A percentile compares a stretch with the other conserved stretches of the same genome.
phyloP scores from a whole-genome alignment of 768 basidiomycete genomes.

The Vararia minispora region DNA sequence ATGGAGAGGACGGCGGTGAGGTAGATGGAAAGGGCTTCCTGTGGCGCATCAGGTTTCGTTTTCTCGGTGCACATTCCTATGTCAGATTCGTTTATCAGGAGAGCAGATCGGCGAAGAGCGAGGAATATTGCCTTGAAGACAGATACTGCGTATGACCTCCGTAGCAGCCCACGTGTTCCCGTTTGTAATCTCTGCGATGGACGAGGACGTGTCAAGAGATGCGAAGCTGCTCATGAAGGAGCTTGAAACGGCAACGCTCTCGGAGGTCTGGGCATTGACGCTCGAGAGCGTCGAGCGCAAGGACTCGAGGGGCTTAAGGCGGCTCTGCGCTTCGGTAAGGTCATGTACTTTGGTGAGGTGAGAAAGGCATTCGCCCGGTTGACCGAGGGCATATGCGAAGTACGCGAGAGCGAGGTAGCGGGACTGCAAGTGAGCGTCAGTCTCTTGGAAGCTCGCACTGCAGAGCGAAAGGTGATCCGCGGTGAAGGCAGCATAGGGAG shows the following conservation, averaged over 20 bases:
- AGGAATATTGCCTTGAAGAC: slow-evolving; percentile 56
- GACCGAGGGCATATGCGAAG: slow-evolving; percentile 67
- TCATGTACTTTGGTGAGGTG: slow-evolving; percentile 46
- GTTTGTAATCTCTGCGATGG: slow-evolving; percentile 47
- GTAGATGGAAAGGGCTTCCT: slow-evolving; percentile 48
- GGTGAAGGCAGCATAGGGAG: no score
- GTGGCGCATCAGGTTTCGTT: slow-evolving; percentile 35
- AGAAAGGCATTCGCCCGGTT: slow-evolving; percentile 49
- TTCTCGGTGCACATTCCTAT: slow-evolving; percentile 72
- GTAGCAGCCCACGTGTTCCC: slow-evolving; percentile 63
- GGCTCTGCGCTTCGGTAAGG: slow-evolving; percentile 40
- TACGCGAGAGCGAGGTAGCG: slow-evolving; percentile 63
- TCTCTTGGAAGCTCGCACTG: slow-evolving; percentile 1
- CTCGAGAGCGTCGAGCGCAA: slow-evolving; percentile 28
- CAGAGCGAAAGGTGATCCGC: slow-evolving; percentile 1
- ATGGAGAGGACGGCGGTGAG: slow-evolving; percentile 44
- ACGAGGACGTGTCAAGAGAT: slow-evolving; percentile 28
- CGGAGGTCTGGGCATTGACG: slow-evolving; percentile 26
- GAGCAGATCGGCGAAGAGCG: not conserved
- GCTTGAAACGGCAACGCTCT: slow-evolving; percentile 19
- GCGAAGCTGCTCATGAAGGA: slow-evolving; percentile 41
- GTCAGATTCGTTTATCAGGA: slow-evolving; percentile 3
- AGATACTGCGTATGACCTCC: slow-evolving; percentile 66
- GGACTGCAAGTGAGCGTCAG: slow-evolving; percentile 32
- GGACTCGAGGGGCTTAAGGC: slow-evolving; percentile 35